These are phyloP conservation scores for Neurospora sp. DNA, from an alignment of 495 filamentous ascomycete species.

Conservation along the genomic window DNA sequence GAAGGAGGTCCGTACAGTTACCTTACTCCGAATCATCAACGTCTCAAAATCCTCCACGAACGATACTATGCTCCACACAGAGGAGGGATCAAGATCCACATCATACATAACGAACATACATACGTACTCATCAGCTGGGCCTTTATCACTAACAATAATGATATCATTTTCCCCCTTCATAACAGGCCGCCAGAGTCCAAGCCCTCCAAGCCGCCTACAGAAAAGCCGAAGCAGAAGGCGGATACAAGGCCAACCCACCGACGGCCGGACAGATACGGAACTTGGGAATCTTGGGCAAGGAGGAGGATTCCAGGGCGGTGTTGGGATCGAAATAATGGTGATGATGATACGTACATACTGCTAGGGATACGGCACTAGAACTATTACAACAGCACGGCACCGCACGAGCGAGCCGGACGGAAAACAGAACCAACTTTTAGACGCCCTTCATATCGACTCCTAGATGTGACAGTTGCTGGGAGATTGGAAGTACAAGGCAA, in stretches of 20 bases:
- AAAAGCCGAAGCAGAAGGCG: constrained; percentile 57
- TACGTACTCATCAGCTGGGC: too few relatives aligned
- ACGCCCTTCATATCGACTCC: neutral
- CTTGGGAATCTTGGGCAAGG: constrained; percentile 69
- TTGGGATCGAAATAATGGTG: constrained; percentile 27
- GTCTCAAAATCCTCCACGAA: neutral
- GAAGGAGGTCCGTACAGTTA: constrained; percentile 65
- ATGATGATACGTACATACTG: neutral
- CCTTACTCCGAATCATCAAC: neutral
- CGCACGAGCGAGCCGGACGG: neutral
- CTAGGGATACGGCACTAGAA: neutral
- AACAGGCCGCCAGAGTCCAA: constrained; percentile 64
- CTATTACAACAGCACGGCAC: neutral
- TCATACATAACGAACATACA: neutral
- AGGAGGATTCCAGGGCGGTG: constrained; percentile 64
- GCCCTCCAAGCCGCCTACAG: constrained; percentile 80
- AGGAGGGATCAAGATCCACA: neutral
- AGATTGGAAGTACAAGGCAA: neutral
- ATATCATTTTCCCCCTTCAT: neutral
- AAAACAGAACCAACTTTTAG: neutral
- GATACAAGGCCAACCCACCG: constrained; percentile 64
- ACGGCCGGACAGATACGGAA: constrained; percentile 70
- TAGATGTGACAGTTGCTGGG: neutral
- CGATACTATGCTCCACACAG: constrained; percentile 2
- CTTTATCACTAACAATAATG: neutral